Percentiles rank a stretch among this genome's conserved stretches.
phyloP scores from a whole-genome alignment of 2,329 filamentous ascomycete species.

The Fusarium verticillioides region DNA sequence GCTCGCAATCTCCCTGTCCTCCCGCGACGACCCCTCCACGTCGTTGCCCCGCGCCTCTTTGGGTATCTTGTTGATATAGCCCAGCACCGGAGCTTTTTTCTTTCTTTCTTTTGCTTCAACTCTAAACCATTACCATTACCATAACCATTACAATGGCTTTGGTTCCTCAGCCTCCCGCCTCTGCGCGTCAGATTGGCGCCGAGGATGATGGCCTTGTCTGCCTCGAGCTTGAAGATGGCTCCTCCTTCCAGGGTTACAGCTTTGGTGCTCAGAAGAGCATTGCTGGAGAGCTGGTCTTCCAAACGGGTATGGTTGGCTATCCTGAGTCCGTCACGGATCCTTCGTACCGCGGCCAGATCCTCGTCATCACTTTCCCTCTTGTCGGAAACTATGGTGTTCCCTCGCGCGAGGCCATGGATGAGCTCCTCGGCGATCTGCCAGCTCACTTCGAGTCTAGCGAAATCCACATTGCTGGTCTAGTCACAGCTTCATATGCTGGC shows the following conservation, averaged over 20 bases:
- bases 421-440: constrained; percentile 85
- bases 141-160: constrained; percentile 47
- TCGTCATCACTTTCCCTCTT: constrained; percentile 95
- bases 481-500: constrained; percentile 90
- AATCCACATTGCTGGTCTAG: constrained; percentile 93
- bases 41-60: constrained; percentile 46
- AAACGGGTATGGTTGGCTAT: constrained; percentile 99
- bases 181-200: constrained; percentile 65
- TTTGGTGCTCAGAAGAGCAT: constrained; percentile 96
- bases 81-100: constrained; percentile 24
- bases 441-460: constrained; percentile 92
- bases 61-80: constrained; percentile 28
- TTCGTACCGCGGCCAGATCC: constrained; percentile 90
- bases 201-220: constrained; percentile 75
- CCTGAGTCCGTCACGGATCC: constrained; percentile 92
- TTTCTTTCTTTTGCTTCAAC: constrained; percentile 16
- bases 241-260: constrained; percentile 92
- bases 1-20: constrained; percentile 47
- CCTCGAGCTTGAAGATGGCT: constrained; percentile 93
- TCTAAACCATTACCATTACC: constrained; percentile 27
- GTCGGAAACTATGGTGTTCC: constrained; percentile 98
- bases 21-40: constrained; percentile 32
- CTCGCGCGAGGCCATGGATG: constrained; percentile 84
- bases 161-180: constrained; percentile 64
- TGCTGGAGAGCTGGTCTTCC: constrained; percentile 97